Evolutionary conservation across 768 basidiomycete genomes (phyloP), one percentile per base, ranked within the genome.

Genomic region (Mycena olivaceomarginata): DNA sequence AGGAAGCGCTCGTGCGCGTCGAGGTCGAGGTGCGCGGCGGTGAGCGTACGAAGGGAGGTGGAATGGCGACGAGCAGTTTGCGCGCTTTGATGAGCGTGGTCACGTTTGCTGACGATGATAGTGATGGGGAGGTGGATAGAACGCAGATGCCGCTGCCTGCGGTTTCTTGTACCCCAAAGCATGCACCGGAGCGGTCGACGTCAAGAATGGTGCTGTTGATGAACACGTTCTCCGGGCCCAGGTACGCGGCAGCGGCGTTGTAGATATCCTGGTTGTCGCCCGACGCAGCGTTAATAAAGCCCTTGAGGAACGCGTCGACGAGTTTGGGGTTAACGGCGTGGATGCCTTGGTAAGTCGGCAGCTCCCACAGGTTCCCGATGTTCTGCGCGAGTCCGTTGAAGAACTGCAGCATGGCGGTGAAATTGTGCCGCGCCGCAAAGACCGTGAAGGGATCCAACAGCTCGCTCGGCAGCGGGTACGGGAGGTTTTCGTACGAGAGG

Each of bases 21-120:
- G 70, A 71, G 60, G 59, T 71, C 70, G 10, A 71, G n/a, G n/a
- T 60, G 31, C 16, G 70, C 70, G 7, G 70, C 25, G 3, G 59
- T 25, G 31, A 71, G 60, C 10, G 70, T 63, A 41, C 41, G 22
- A 59, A 71, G 70, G 10, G 70, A 62, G 70, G 59, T 37, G 70
- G 70, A 46, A 71, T 71, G 37, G 70, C 70, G 45, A 71, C 70
- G 62, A 71, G 70, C 18, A 71, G 70, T 60, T 71, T 71, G 60
- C 70, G 70, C 4, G 70, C 70, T 46, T 63, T 62, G 13, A 16
- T 63, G 59, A 71, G 59, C 13, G 60, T 63, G n/a, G 70, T 62
- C 31, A 15, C n/a, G 18, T 39, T 39, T 5, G 43, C 59, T 8
- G 70, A 53, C 25, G 25, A 53, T 45, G 20, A 45, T 45, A 15